Percentiles rank a stretch among this genome's conserved stretches.
phyloP scores from a whole-genome alignment of 495 filamentous ascomycete species.

The Penicillium flavigenum region DNA sequence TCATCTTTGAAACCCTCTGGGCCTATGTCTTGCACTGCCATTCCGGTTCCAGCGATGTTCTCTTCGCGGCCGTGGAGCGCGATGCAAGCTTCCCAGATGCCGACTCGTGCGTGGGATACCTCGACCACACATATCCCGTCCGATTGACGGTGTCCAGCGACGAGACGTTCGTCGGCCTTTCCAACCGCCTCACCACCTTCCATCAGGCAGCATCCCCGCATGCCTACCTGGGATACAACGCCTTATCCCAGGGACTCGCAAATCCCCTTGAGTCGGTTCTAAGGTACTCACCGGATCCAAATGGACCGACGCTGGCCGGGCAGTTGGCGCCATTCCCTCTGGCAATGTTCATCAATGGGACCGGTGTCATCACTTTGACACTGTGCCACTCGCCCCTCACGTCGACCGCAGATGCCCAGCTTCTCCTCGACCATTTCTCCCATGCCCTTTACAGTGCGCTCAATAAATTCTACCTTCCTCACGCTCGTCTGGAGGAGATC shows the following conservation, averaged over 20 bases:
- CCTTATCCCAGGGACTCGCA: neutral
- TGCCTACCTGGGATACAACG: slow-evolving; percentile 2
- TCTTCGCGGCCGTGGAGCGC: slow-evolving; percentile 2
- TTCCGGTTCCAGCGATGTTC: slow-evolving; percentile 1
- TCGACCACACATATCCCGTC: slow-evolving; percentile 2
- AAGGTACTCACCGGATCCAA: slow-evolving; percentile 1
- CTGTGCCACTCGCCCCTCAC: neutral
- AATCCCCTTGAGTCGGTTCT: slow-evolving; percentile 1
- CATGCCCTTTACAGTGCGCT: slow-evolving; percentile 3
- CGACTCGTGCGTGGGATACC: neutral
- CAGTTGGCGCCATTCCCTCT: slow-evolving; percentile 3
- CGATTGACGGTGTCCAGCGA: slow-evolving; percentile 6
- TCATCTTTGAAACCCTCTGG: slow-evolving; percentile 5
- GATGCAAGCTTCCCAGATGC: slow-evolving; percentile 6
- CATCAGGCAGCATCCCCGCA: slow-evolving; percentile 2
- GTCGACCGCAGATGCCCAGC: neutral
- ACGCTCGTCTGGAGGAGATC: neutral
- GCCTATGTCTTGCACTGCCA: slow-evolving; percentile 8
- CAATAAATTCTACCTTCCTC: slow-evolving; percentile 5
- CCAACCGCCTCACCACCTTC: slow-evolving; percentile 4
- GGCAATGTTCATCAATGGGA: slow-evolving; percentile 3
- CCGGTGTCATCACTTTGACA: slow-evolving; percentile 1
- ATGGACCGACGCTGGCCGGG: neutral
- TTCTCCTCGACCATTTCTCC: slow-evolving; percentile 1
- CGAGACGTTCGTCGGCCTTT: neutral